These are phyloP conservation scores for Lojkania enalia DNA, from an alignment of 2,329 filamentous ascomycete species.

Conservation along the genomic window DNA sequence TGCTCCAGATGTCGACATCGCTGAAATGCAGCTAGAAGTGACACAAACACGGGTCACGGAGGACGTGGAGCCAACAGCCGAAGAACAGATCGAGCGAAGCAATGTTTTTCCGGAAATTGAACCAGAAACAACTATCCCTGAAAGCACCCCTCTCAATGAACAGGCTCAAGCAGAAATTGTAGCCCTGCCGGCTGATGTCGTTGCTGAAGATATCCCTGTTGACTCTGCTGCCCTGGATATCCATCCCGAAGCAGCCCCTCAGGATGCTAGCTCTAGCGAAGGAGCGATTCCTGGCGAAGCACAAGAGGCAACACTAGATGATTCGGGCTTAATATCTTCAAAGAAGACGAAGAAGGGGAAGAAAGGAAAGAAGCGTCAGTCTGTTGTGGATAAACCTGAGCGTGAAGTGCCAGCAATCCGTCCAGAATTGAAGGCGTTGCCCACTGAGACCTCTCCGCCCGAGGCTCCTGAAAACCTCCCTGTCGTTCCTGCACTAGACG, in stretches of 20 bases:
- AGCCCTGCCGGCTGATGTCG: background rate
- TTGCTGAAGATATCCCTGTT: background rate
- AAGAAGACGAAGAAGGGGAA: conserved; percentile 23
- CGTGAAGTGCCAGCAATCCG: conserved; percentile 6
- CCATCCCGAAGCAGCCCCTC: too few species aligned
- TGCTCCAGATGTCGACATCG: background rate
- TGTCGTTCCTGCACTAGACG: too few species aligned
- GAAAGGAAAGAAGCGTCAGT: conserved; percentile 19
- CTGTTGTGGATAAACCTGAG: conserved; percentile 14
- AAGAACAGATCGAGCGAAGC: conserved; percentile 16
- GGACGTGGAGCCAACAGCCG: conserved; percentile 6
- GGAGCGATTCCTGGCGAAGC: conserved; percentile 11
- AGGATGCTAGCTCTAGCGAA: too few species aligned
- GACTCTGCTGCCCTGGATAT: background rate
- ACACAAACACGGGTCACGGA: conserved; percentile 7
- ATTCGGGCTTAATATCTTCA: conserved; percentile 3
- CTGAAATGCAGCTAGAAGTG: conserved; percentile 4
- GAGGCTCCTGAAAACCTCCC: too few species aligned
- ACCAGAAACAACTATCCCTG: background rate
- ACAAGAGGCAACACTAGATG: conserved; percentile 11
- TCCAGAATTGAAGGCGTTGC: background rate
- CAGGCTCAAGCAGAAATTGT: background rate
- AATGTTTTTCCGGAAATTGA: conserved; percentile 1
- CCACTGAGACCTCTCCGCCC: conserved; percentile 1
- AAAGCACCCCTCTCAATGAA: background rate